phyloP scores from a whole-genome alignment of 2,329 filamentous ascomycete genomes.

The Diaporthe ampelina region DNA sequence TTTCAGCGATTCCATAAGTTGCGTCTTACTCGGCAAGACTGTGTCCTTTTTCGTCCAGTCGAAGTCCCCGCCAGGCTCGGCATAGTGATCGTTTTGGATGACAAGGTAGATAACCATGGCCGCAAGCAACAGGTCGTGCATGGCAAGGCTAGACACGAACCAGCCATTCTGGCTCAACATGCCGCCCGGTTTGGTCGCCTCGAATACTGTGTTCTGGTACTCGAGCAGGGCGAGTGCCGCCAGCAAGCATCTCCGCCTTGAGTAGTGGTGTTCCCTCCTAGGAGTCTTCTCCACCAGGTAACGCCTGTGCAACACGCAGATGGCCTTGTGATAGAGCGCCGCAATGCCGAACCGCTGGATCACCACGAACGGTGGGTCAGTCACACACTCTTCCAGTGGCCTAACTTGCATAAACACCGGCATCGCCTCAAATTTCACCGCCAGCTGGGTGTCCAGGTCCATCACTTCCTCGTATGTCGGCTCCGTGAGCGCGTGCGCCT shows the following conservation, averaged over 20 bases:
- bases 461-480: slow-evolving; percentile 65
- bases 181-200: slow-evolving; percentile 66
- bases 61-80: slow-evolving; percentile 51
- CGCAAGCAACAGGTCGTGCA: slow-evolving; percentile 74
- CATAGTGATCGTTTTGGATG: slow-evolving; percentile 58
- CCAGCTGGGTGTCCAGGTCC: slow-evolving; percentile 60
- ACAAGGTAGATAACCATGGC: slow-evolving; percentile 72
- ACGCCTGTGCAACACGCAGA: slow-evolving; percentile 68
- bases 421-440: slow-evolving; percentile 60
- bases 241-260: slow-evolving; percentile 64
- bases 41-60: slow-evolving; percentile 54
- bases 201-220: slow-evolving; percentile 62
- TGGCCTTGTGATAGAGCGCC: slow-evolving; percentile 67
- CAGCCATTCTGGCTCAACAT: slow-evolving; percentile 66
- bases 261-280: slow-evolving; percentile 64
- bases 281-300: slow-evolving; percentile 61
- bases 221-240: slow-evolving; percentile 62
- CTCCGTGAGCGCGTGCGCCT: slow-evolving; percentile 63
- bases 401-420: slow-evolving; percentile 64
- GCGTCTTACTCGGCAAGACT: slow-evolving; percentile 52
- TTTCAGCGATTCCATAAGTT: slow-evolving; percentile 57
- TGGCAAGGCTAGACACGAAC: slow-evolving; percentile 69
- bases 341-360: slow-evolving; percentile 68
- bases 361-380: slow-evolving; percentile 61
- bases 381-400: slow-evolving; percentile 63